phyloP scores from a whole-genome alignment of 805 yeast species.

The Scheffersomyces ergatensis region DNA sequence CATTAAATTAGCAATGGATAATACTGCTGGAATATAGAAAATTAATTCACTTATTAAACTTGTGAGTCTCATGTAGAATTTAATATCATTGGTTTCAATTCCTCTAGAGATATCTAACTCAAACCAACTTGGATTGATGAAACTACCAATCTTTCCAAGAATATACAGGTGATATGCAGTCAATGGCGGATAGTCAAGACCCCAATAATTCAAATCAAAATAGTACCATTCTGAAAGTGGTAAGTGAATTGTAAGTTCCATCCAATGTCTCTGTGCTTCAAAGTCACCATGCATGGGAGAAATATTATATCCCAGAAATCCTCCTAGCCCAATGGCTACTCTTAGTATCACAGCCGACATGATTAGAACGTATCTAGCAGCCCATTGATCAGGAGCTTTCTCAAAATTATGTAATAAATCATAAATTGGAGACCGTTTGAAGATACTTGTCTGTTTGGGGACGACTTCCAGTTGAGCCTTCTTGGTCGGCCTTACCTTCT shows the following conservation, averaged over 20 bases:
- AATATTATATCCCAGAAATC: conserved; percentile 69
- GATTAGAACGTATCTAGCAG: conserved; percentile 73
- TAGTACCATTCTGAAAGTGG: conserved; percentile 83
- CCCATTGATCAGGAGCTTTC: conserved; percentile 87
- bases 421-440: conserved; percentile 57
- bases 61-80: conserved; percentile 81
- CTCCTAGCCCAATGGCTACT: conserved; percentile 85
- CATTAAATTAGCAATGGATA: conserved; percentile 66
- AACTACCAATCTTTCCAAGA: conserved; percentile 68
- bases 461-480: neutral
- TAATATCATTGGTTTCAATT: conserved; percentile 60
- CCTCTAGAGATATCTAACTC: conserved; percentile 73
- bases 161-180: conserved; percentile 92
- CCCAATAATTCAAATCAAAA: conserved; percentile 91
- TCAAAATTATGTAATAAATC: conserved; percentile 78
- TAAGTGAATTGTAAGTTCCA: conserved; percentile 80
- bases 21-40: conserved; percentile 76
- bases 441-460: conserved; percentile 3
- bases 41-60: conserved; percentile 73
- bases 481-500: neutral
- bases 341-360: conserved; percentile 73
- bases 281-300: conserved; percentile 93
- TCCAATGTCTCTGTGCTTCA: conserved; percentile 98
- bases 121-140: conserved; percentile 74
- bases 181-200: conserved; percentile 94